Conservation (phyloP, 2,329 filamentous ascomycete genomes). For the Magnaporthiopsis rhizophila region DNA sequence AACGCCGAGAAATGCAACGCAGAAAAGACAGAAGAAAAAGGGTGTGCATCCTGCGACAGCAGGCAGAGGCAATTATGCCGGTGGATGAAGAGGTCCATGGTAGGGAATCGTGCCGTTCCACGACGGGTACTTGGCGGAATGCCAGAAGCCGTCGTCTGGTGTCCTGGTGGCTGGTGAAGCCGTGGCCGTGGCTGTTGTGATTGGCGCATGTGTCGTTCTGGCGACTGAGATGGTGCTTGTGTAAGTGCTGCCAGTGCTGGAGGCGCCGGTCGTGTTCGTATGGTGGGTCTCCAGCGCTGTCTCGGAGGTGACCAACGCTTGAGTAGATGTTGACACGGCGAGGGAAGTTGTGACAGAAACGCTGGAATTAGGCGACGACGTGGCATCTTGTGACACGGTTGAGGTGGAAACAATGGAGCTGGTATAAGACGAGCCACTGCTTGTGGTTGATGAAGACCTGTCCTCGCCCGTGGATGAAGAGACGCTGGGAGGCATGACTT, state of each 20-base stretch:
- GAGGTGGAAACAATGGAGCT: no score
- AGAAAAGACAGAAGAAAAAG: background rate
- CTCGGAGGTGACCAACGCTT: slow-evolving; percentile 8
- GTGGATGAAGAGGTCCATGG: background rate
- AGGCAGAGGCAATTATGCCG: background rate
- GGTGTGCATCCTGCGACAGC: background rate
- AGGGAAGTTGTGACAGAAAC: background rate
- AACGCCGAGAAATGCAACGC: background rate
- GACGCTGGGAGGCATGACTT: background rate
- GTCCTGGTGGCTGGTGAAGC: slow-evolving; percentile 16
- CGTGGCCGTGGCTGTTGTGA: slow-evolving; percentile 12
- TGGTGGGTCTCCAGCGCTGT: slow-evolving; percentile 10
- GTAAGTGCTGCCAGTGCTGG: slow-evolving; percentile 11
- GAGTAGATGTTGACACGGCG: slow-evolving; percentile 9
- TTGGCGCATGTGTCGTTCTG: slow-evolving; percentile 11
- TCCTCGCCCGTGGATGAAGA: background rate
- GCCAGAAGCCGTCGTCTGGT: slow-evolving; percentile 37
- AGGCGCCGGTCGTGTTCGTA: slow-evolving; percentile 9
- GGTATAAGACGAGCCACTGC: background rate
- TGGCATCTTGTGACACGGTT: no score
- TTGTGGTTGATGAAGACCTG: background rate
- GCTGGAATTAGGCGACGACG: no score
- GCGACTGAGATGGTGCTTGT: background rate
- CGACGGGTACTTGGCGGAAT: slow-evolving; percentile 32
- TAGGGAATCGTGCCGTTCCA: slow-evolving; percentile 32